Percentiles rank a stretch among this genome's conserved stretches.
Conservation (phyloP, 768 basidiomycete genomes). For the Tricholoma furcatifolium region DNA sequence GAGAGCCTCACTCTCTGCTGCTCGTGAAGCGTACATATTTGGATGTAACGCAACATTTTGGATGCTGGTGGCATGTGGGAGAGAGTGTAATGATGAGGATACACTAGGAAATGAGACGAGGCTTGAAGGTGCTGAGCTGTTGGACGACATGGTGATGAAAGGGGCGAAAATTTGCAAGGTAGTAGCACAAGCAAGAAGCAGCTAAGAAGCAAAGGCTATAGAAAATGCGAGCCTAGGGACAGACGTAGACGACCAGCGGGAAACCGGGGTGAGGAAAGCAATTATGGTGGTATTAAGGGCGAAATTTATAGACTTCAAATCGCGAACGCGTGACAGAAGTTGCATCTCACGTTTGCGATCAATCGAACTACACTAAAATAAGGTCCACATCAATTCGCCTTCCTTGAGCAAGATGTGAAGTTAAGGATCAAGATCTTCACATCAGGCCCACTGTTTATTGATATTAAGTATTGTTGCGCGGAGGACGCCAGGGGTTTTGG, state of each 20-base stretch:
- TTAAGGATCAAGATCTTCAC: constrained; percentile 17
- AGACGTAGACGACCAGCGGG: background rate
- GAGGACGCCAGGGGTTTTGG: constrained; percentile 6
- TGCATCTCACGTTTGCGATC: constrained; percentile 30
- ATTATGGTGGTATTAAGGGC: constrained; percentile 20
- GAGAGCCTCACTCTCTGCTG: constrained; percentile 76
- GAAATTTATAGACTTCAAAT: constrained; percentile 32
- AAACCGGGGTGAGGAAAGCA: constrained; percentile 23
- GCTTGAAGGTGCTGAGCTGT: constrained; percentile 41
- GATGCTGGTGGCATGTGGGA: constrained; percentile 73
- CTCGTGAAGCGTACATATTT: constrained; percentile 65
- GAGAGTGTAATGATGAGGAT: constrained; percentile 62
- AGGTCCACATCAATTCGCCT: constrained; percentile 26
- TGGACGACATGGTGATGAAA: constrained; percentile 35
- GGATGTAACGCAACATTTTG: constrained; percentile 65
- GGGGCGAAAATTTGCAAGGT: constrained; percentile 7
- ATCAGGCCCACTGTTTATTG: constrained; percentile 9
- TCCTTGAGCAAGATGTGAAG: constrained; percentile 20
- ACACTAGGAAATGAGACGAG: constrained; percentile 75
- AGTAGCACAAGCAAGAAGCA: constrained; percentile 14
- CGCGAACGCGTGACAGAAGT: constrained; percentile 31
- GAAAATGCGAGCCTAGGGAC: constrained; percentile 16
- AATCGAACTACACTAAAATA: constrained; percentile 21
- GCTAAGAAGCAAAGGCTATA: constrained; percentile 14
- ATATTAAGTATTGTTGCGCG: constrained; percentile 4